Conservation (phyloP, 257 asterid genomes). For the Jasminum sambac region DNA sequence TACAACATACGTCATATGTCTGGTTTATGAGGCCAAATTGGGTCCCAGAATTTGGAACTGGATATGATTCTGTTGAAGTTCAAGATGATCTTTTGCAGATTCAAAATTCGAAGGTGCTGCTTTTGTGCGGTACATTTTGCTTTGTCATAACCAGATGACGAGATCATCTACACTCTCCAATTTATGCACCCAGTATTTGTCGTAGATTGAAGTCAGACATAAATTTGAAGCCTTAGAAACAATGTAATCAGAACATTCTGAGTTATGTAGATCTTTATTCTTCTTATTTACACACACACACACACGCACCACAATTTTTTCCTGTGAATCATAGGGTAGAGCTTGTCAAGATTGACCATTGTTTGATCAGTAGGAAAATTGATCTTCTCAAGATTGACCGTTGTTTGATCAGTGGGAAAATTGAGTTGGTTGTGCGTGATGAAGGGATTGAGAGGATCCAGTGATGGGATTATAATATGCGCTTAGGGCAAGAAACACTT, state of each 20-base stretch:
- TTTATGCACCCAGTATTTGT: background rate
- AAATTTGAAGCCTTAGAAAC: background rate
- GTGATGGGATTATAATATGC: background rate
- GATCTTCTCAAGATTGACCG: conserved; percentile 9
- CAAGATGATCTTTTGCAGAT: background rate
- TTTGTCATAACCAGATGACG: background rate
- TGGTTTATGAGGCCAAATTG: background rate
- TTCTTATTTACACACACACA: too few relatives aligned
- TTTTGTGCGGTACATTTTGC: background rate
- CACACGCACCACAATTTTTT: background rate
- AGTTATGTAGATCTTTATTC: background rate
- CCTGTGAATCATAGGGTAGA: background rate
- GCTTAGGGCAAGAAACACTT: background rate
- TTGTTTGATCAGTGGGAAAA: background rate
- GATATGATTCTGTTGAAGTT: background rate
- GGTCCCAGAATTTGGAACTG: background rate
- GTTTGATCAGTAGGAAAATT: background rate
- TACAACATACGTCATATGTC: background rate
- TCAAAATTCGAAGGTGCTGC: background rate
- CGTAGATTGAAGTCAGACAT: background rate
- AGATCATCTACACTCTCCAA: background rate
- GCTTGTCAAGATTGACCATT: conserved; percentile 14
- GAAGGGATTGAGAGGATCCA: background rate
- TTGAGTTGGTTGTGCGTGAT: background rate
- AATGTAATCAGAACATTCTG: background rate